Base-by-base conservation (phyloP, 2,329 filamentous ascomycete species). In the Hirsutella thompsonii region DNA sequence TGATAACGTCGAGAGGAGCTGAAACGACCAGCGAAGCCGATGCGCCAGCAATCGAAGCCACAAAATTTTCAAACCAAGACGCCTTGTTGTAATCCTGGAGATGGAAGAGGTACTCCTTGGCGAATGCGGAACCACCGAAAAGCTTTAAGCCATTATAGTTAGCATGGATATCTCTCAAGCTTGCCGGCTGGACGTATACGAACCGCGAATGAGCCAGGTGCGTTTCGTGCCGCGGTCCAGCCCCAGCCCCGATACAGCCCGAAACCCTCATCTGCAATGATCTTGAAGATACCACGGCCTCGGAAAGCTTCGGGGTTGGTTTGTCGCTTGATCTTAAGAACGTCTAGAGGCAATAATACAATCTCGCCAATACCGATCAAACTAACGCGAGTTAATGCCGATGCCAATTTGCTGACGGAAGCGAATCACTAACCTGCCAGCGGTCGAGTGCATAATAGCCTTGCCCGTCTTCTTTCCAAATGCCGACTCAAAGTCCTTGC, bases 261-360 rank as follows among this genome's bases (percentile, higher is more conserved):
- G 56, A 96, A 93, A 29, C 92, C 92, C 64, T 98, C 92, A 58
- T 98, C 92, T 44, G 77, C 75, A 46, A 98, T 75, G 50, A 98
- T 96, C 65, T 75, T 82, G 59, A 96, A 68, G 45, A 98, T 73
- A 47, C 92, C 92, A 55, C 92, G 84, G 52, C 90, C 90, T 51
- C 88, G 79, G 79, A 98, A 98, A 29, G 92, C 89, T 59, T 96
- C 92, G 33, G 92, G 92, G 72, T 98, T 98, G 51, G 92, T 98
- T 70, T 98, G 92, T 55, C 92, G 81, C 77, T 98, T 98, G 70
- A 98, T 98, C 77, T 98, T 98, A 48, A 98, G 76, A 32, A 98
- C 90, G 54, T 98, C 92, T 46, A 98, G 78, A 34, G 92, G 92
- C 33, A 98, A 76, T 23, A 98, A 77, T 44, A 98, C 77, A 49